Evolutionary conservation across 768 basidiomycete species (phyloP), one percentile per base, ranked within the genome.

Genomic region (Sistotremastrum suecicum): DNA sequence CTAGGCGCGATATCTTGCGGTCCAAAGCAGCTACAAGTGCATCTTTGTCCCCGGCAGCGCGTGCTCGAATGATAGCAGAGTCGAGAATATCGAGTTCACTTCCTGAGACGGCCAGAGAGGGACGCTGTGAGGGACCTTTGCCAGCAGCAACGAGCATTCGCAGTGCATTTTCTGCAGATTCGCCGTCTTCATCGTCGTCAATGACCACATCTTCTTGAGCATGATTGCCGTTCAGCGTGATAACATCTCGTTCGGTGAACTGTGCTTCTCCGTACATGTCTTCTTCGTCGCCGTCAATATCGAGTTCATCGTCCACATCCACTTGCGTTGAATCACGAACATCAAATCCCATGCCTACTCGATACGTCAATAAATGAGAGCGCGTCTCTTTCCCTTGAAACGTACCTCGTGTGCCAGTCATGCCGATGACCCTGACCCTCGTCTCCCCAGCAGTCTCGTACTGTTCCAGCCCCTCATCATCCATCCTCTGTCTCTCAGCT

Each of bases 291-390:
- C 85, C 84, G 47, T 86, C 85, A 7, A 87, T 66, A 47, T 89
- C 86, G 7, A 88, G 67, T 40, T 86, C 85, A 11, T 82, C 84
- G 32, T 89, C 86, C 2, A 83, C 70, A 48, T 86, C 83, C 48
- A 69, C 63, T 11, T 70, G 66, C n/a, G 67, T 58, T 29, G 62
- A 63, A 49, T 75, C 65, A 37, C 81, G 76, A 6, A 76, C 69
- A 47, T 75, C 69, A 57, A 87, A 84, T n/a, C 86, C 86, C 5
- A 75, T 73, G 8, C 82, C 83, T 80, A 32, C 36, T 8, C 9
- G 4, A 34, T 37, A 36, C 8, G 50, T 29, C n/a, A 49, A 40
- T 37, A 36, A 43, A 39, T 33, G 35, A 34, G 42, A 34, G 30
- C 11, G 20, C 48, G 35, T 48, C 30, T 39, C 47, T 10, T 28